phyloP scores from a whole-genome alignment of 495 filamentous ascomycete genomes.

The Xeromyces bisporus region DNA sequence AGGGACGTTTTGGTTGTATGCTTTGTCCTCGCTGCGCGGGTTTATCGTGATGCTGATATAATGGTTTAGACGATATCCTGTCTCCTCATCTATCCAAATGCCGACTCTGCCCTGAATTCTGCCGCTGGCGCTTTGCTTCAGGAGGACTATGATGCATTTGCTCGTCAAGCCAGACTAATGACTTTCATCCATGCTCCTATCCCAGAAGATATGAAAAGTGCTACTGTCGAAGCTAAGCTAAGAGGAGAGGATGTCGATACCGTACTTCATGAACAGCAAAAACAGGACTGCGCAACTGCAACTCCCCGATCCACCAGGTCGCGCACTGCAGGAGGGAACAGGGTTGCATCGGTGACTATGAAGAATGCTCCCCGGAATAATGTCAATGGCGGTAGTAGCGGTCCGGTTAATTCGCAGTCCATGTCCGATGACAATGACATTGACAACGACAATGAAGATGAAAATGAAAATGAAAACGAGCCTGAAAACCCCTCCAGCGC shows the following conservation, averaged over 20 bases:
- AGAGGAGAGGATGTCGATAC: slow-evolving; percentile 38
- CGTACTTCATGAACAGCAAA: slow-evolving; percentile 8
- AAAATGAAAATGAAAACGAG: slow-evolving; percentile 10
- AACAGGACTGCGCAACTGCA: too few relatives aligned
- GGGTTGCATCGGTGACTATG: slow-evolving; percentile 11
- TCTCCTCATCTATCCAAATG: slow-evolving; percentile 56
- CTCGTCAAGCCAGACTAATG: slow-evolving; percentile 46
- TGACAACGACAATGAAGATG: not conserved
- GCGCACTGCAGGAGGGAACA: slow-evolving; percentile 12
- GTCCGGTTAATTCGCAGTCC: not conserved
- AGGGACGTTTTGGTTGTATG: slow-evolving; percentile 45
- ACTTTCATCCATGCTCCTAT: slow-evolving; percentile 47
- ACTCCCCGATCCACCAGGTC: slow-evolving; percentile 7
- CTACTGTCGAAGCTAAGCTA: slow-evolving; percentile 37
- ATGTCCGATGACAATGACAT: not conserved
- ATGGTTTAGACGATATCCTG: slow-evolving; percentile 44
- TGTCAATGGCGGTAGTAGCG: too few relatives aligned
- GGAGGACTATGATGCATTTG: slow-evolving; percentile 45
- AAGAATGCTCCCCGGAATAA: slow-evolving; percentile 6
- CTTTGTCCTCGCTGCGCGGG: too few relatives aligned
- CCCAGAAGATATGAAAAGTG: slow-evolving; percentile 23
- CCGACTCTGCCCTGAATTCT: slow-evolving; percentile 52
- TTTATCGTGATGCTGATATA: not conserved
- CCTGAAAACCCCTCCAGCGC: slow-evolving; percentile 14
- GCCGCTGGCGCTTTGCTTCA: slow-evolving; percentile 43